Conservation (phyloP, 116 monocot genomes). For the Papilionanthe hybrid region DNA sequence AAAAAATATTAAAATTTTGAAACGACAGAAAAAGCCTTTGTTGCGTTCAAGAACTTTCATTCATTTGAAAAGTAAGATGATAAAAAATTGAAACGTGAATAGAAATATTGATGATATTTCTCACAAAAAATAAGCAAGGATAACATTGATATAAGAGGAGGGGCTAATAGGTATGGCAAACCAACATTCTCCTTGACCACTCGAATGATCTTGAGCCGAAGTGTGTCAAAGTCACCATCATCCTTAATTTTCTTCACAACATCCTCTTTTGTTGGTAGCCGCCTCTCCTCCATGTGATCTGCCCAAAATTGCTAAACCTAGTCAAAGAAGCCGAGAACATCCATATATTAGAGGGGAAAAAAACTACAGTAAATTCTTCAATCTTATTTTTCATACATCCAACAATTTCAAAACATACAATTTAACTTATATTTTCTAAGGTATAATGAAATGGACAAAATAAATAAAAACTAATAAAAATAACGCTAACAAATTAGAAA, state of each 20-base stretch:
- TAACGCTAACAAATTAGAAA: background rate
- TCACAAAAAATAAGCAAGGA: background rate
- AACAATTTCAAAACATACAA: background rate
- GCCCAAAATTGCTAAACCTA: background rate
- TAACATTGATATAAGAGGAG: background rate
- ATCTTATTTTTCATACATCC: background rate
- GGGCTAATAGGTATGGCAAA: background rate
- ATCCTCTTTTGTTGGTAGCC: constrained; percentile 47
- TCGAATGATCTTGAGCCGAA: constrained; percentile 70
- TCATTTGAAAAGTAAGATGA: background rate
- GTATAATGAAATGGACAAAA: background rate
- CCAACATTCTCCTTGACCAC: constrained; percentile 77
- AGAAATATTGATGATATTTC: background rate
- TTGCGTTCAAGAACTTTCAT: background rate
- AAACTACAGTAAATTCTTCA: no score
- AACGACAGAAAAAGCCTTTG: background rate
- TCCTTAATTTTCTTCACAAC: constrained; percentile 76
- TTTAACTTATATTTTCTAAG: background rate
- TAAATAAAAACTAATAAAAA: background rate
- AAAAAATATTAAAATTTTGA: background rate
- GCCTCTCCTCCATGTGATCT: background rate
- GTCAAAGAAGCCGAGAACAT: background rate
- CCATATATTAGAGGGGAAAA: background rate
- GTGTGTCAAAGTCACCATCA: constrained; percentile 88
- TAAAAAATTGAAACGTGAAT: background rate